Evolutionary conservation across 495 filamentous ascomycete species (phyloP).

Genomic region (Aspergillus sparsus): DNA sequence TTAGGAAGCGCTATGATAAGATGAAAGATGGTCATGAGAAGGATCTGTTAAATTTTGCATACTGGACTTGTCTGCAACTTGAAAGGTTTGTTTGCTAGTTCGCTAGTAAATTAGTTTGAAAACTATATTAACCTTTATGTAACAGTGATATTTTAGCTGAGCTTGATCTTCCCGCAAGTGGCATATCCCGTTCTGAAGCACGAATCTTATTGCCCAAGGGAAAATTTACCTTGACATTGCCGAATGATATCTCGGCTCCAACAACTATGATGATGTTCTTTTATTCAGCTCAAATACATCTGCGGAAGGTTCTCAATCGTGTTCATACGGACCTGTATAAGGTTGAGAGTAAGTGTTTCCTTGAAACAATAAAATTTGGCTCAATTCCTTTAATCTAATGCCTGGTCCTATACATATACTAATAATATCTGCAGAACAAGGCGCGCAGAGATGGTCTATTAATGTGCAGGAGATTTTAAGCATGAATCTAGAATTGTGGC

Average conservation of each 20-base stretch:
- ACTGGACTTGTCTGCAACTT: slow-evolving; percentile 92
- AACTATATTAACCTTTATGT: slow-evolving; percentile 1
- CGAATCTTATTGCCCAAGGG: slow-evolving; percentile 64
- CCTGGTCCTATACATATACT: neutral
- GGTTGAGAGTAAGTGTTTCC: slow-evolving; percentile 46
- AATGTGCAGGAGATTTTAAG: slow-evolving; percentile 42
- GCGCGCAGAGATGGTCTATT: slow-evolving; percentile 33
- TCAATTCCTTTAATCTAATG: too few species aligned
- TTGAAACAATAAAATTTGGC: too few species aligned
- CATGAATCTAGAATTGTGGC: slow-evolving; percentile 54
- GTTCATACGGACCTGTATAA: slow-evolving; percentile 81
- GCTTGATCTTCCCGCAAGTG: slow-evolving; percentile 76
- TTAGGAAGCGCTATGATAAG: slow-evolving; percentile 40
- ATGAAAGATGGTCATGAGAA: slow-evolving; percentile 28
- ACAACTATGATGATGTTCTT: slow-evolving; percentile 64
- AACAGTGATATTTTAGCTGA: slow-evolving; percentile 88
- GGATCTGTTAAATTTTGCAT: slow-evolving; percentile 72
- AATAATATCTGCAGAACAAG: slow-evolving; percentile 26
- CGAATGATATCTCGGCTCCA: slow-evolving; percentile 37
- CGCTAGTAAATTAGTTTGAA: neutral
- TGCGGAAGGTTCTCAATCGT: slow-evolving; percentile 81
- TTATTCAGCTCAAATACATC: slow-evolving; percentile 82
- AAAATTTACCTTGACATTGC: slow-evolving; percentile 33
- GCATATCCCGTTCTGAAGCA: slow-evolving; percentile 70
- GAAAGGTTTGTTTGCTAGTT: slow-evolving; percentile 66